Conservation (phyloP, 495 filamentous ascomycete genomes). For the Talaromyces nanjingensis region DNA sequence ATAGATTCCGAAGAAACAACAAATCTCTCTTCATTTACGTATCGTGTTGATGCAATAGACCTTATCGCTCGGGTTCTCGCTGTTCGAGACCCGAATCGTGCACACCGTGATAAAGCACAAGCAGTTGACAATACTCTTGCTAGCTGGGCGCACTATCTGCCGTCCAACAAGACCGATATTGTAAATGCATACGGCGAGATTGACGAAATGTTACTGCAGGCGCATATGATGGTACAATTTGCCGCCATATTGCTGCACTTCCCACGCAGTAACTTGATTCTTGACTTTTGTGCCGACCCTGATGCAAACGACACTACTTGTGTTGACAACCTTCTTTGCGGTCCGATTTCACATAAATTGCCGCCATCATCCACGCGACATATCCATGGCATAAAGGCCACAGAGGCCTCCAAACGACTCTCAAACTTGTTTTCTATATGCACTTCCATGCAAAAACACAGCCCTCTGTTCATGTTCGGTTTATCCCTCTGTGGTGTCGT, state of each 20-base stretch:
- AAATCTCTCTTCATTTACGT: slow-evolving; percentile 34
- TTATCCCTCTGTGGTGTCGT: slow-evolving; percentile 32
- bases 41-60: slow-evolving; percentile 34
- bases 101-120: slow-evolving; percentile 35
- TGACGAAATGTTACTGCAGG: slow-evolving; percentile 42
- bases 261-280: slow-evolving; percentile 28
- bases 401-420: slow-evolving; percentile 32
- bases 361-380: slow-evolving; percentile 31
- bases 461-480: slow-evolving; percentile 28
- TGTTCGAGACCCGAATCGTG: slow-evolving; percentile 18
- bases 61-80: slow-evolving; percentile 32
- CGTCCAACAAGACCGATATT: slow-evolving; percentile 32
- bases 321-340: slow-evolving; percentile 22
- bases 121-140: slow-evolving; percentile 38
- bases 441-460: slow-evolving; percentile 31
- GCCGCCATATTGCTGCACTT: slow-evolving; percentile 37
- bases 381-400: slow-evolving; percentile 37
- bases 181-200: slow-evolving; percentile 38
- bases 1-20: slow-evolving; percentile 17
- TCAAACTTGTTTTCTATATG: slow-evolving; percentile 33
- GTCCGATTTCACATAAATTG: slow-evolving; percentile 16
- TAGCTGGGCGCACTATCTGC: slow-evolving; percentile 39
- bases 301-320: slow-evolving; percentile 5
- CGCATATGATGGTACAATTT: slow-evolving; percentile 32
- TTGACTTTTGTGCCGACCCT: slow-evolving; percentile 19